Base-by-base conservation (phyloP, 768 basidiomycete genomes). In the Psilocybe sp. region DNA sequence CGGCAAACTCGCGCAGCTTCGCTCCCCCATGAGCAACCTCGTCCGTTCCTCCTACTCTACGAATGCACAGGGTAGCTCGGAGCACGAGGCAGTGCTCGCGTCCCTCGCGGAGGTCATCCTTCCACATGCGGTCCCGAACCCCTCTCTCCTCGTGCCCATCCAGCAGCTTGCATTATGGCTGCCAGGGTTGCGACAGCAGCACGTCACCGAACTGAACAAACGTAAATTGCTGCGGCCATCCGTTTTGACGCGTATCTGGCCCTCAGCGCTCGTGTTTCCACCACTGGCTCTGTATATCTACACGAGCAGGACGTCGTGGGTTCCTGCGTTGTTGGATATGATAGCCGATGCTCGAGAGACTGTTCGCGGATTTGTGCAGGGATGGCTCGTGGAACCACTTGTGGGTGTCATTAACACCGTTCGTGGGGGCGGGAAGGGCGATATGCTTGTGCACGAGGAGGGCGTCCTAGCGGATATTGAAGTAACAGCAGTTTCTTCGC, bases 361-460 rank as follows among this genome's bases (percentile, higher is more conserved):
- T 0, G 58, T 80, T 6, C 70, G 72, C 18, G 85, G 85, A 0
- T 95, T 98, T 63, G 69, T 92, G 53, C 71, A 77, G 15, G 87
- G 84, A 42, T 98, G 93, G 89, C 73, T 98, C 10, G 67, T 96
- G 42, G 89, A 92, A 47, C 96, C 96, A 3, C 60, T 96, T n/a
- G 77, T 76, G 42, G 90, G 84, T 7, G 85, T 98, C 10, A 64
- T 90, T 4, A 82, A 83, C 56, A 98, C 96, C 0, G 81, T 99
- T 16, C 76, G 92, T 43, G 78, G 86, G 4, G 91, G 92, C 6
- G 80, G 87, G 18, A 89, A 89, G 36, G 81, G 79, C 14, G 81
- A 83, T 1, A 74, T 85, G 12, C 83, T 98, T 37, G 80, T 98
- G 28, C 82, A 83, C 49, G 79, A 79, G 50, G 88, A 92, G 58